Evolutionary conservation across 257 asterid species (phyloP), one percentile per base, ranked within the genome.

Genomic region (Solanum appendiculatum): DNA sequence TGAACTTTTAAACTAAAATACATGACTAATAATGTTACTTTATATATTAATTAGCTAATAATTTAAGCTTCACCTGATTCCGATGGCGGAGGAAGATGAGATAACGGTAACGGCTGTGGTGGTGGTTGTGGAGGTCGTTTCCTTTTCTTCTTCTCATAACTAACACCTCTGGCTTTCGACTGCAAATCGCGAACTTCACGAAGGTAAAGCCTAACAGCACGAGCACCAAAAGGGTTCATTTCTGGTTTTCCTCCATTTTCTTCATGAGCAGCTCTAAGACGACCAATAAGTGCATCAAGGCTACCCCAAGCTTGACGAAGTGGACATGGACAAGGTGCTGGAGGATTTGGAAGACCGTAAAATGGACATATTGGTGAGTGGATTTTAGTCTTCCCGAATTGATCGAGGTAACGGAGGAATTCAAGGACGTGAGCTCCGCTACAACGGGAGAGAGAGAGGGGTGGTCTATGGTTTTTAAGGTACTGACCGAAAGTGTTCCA

Each of bases 231-330:
- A 4, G 99, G 99, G 90, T 95, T 96, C 0, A 93, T 92, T 87
- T 96, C 99, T 10, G 97, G 97, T 78, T 92, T 93, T 21, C 98
- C 98, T 58, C 98, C 99, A 88, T 96, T 95, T 64, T 96, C 99
- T 89, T 96, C 99, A 87, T 92, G 95, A 34, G 98, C 99, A 66
- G 98, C 99, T 58, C 98, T 91, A 5, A 96, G 94, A 16, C 99
- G 90, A 16, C 99, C 99, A 46, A 96, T 91, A 82, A 96, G 95
- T 1, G 99, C 98, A 86, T 96, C 99, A 46, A 95, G 97, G 92
- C 98, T 96, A 56, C 99, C 98, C 99, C 99, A 96, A 2, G 99
- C 99, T 90, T 96, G 98, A 13, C 96, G 94, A 58, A 96, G 96
- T 5, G 98, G 98, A 92, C 99, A 96, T 68, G 99, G 99, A 91